Conservation (phyloP, 495 filamentous ascomycete species). For the Penicillium turbatum region DNA sequence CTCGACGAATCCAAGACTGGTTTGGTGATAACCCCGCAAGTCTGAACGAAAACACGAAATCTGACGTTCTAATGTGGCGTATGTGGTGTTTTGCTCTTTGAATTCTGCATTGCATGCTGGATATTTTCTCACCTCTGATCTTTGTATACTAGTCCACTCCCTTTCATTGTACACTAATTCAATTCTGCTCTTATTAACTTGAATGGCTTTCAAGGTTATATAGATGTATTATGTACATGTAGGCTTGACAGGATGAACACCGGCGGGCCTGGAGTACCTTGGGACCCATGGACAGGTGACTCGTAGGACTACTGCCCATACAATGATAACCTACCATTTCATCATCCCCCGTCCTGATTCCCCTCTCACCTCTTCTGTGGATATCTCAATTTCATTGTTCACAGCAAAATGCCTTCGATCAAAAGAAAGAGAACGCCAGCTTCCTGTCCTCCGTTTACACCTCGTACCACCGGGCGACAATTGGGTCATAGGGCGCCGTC, state of each 20-base stretch:
- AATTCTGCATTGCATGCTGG: conserved; percentile 8
- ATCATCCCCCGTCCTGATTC: background rate
- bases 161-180: conserved; percentile 12
- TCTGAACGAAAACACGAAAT: conserved; percentile 12
- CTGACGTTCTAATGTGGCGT: conserved; percentile 5
- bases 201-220: background rate
- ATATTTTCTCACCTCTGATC: conserved; percentile 17
- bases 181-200: conserved; percentile 1
- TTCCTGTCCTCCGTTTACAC: conserved; percentile 10
- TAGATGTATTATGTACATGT: background rate
- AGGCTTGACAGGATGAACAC: too few species aligned
- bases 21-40: conserved; percentile 29
- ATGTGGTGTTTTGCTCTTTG: conserved; percentile 4
- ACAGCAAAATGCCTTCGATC: conserved; percentile 14
- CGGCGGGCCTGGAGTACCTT: too few species aligned
- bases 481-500: conserved; percentile 1
- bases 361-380: background rate
- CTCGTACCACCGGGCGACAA: conserved; percentile 14
- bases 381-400: background rate
- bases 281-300: conserved; percentile 2
- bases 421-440: conserved; percentile 24
- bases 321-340: background rate
- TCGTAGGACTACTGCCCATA: background rate
- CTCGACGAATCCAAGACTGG: conserved; percentile 48
- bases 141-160: conserved; percentile 15